Evolutionary conservation across 768 basidiomycete species (phyloP).

Genomic region (Daedalea quercina): DNA sequence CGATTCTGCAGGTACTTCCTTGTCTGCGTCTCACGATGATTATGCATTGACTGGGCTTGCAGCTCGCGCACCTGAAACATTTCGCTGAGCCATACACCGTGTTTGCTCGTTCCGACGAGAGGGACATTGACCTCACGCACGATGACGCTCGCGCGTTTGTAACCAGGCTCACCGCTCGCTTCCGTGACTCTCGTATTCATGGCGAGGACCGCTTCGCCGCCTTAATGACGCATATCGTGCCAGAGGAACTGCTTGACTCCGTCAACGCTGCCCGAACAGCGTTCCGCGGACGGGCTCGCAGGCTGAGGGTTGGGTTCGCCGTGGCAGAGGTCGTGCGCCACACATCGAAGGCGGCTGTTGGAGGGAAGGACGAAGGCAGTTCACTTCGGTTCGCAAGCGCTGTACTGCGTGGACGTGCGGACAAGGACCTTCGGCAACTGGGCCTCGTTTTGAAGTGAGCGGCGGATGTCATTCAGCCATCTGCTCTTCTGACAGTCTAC

Average conservation of each 20-base stretch:
- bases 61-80: conserved; percentile 68
- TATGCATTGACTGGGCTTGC: background rate
- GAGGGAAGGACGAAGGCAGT: conserved; percentile 19
- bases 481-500: background rate
- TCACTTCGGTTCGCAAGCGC: conserved; percentile 37
- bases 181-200: conserved; percentile 8
- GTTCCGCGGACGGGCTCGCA: conserved; percentile 26
- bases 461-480: background rate
- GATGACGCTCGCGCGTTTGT: background rate
- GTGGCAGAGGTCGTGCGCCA: conserved; percentile 32
- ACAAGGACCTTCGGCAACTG: conserved; percentile 37
- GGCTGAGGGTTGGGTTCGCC: conserved; percentile 41
- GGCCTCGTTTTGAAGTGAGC: conserved; percentile 44
- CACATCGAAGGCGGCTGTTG: background rate
- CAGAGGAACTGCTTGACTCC: conserved; percentile 24
- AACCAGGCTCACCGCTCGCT: too few relatives aligned
- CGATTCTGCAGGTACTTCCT: conserved; percentile 51
- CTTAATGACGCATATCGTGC: conserved; percentile 8
- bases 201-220: conserved; percentile 2
- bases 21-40: background rate
- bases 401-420: conserved; percentile 37
- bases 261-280: conserved; percentile 28
- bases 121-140: background rate
- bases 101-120: conserved; percentile 24
- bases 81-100: conserved; percentile 55